Percentiles rank a stretch among this genome's conserved stretches.
phyloP scores from a whole-genome alignment of 1,139 yeast genomes.

The Scheffersomyces parashehatae region DNA sequence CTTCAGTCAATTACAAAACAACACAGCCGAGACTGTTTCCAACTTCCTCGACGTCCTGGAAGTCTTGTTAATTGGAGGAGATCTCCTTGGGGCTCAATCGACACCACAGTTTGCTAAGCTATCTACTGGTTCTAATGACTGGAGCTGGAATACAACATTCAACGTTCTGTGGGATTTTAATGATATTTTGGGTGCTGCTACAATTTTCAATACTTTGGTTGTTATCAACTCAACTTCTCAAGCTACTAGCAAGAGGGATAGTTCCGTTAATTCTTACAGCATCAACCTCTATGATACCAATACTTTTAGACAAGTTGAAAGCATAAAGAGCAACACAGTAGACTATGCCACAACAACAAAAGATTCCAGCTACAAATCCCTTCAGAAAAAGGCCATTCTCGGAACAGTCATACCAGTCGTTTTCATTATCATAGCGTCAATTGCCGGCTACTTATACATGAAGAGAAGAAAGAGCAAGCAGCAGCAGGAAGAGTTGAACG shows the following conservation, averaged over 20 bases:
- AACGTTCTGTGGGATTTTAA: slow-evolving; percentile 15
- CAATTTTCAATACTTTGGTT: slow-evolving; percentile 44
- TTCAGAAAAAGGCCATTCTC: slow-evolving; percentile 31
- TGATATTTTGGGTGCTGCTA: slow-evolving; percentile 42
- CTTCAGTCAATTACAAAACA: slow-evolving; percentile 26
- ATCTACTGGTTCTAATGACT: slow-evolving; percentile 30
- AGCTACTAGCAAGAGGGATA: slow-evolving; percentile 10
- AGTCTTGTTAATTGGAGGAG: slow-evolving; percentile 43
- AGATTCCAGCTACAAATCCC: slow-evolving; percentile 4
- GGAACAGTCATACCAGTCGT: slow-evolving; percentile 39
- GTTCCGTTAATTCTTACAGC: slow-evolving; percentile 13
- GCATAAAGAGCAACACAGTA: slow-evolving; percentile 17
- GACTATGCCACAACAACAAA: slow-evolving; percentile 7
- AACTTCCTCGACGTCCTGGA: slow-evolving; percentile 23
- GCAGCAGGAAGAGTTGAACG: slow-evolving; percentile 24
- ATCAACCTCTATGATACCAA: slow-evolving; percentile 27
- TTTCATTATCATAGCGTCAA: slow-evolving; percentile 19
- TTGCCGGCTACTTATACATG: slow-evolving; percentile 20
- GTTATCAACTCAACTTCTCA: slow-evolving; percentile 26
- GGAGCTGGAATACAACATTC: slow-evolving; percentile 42
- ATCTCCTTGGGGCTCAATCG: slow-evolving; percentile 25
- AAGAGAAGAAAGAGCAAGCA: slow-evolving; percentile 17
- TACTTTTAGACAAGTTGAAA: slow-evolving; percentile 21
- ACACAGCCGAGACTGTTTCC: slow-evolving; percentile 17
- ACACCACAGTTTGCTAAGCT: slow-evolving; percentile 44